Base-by-base conservation (phyloP, 1,284 basidiomycete species). In the Farysia itapuensis region DNA sequence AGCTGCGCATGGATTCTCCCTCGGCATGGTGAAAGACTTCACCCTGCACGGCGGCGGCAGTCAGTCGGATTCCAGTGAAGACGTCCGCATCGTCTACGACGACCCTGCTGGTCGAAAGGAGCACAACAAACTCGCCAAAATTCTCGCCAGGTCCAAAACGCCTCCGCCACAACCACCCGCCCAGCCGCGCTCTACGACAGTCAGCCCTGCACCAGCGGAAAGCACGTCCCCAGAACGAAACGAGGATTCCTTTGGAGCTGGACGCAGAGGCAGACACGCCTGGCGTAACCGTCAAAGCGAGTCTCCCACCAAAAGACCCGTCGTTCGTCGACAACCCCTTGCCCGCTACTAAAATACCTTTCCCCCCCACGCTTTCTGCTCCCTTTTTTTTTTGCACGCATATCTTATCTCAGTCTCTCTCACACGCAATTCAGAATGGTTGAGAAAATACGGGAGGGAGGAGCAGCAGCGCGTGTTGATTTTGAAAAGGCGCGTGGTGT, bases 21-120 rank as follows among this genome's bases (percentile, higher is more conserved):
- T 57, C 4, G 59, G 52, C 3, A 41, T 63, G 44, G 59, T 56
- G 20, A 56, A 51, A 48, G 47, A 47, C 15, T 16, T 56, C 6
- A 24, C 32, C 4, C 26, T 42, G 20, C 22, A 23, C 2, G 22
- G 34, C 6, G 33, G 24, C 35, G 49, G 42, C 26, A 26, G 36
- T 19, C 19, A 29, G 30, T 52, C 52, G n/a, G 53, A 64, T 16
- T 41, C 49, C 15, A 53, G 53, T 21, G n/a, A n/a, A n/a, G n/a
- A n/a, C n/a, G 25, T 58, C 3, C 48, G 56, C 14, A 50, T 70
- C 28, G 44, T 63, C n/a, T 70, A 65, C 34, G 58, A 70, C 35
- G 67, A 70, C 33, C 61, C 64, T 2, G 56, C 56, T 1, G 67
- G 54, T 2, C 36, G 47, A 24, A 43, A 43, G 22, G 61, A 70